Conservation (phyloP, 2,329 filamentous ascomycete species). For the Claviceps sp. region DNA sequence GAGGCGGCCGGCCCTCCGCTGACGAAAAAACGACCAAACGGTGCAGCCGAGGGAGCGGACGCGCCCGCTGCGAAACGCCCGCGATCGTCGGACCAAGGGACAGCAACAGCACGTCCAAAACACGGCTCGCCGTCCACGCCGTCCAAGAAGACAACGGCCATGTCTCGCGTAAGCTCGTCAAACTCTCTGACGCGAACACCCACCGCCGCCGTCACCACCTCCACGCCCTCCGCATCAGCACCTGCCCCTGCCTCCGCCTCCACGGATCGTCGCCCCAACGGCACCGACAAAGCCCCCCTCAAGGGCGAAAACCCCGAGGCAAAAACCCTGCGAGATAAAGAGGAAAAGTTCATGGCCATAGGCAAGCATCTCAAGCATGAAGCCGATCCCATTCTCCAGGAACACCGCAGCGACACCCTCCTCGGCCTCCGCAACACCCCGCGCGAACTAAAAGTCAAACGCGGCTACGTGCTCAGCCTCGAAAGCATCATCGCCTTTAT, state of each 20-base stretch:
- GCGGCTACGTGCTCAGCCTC: conserved; percentile 29
- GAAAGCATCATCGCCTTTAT: conserved; percentile 41
- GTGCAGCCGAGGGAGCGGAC: conserved; percentile 23
- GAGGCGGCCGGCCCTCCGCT: conserved; percentile 21
- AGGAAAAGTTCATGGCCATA: conserved; percentile 24
- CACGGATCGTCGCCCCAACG: conserved; percentile 17
- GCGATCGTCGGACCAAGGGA: conserved; percentile 23
- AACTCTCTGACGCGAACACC: conserved; percentile 40
- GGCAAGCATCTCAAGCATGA: conserved; percentile 41
- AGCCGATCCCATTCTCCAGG: conserved; percentile 31
- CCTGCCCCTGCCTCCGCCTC: conserved; percentile 9
- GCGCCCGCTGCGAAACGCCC: conserved; percentile 27
- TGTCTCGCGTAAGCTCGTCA: conserved; percentile 40
- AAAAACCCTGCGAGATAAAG: conserved; percentile 20
- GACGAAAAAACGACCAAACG: conserved; percentile 37
- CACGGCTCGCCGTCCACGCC: conserved; percentile 34
- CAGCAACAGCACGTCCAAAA: conserved; percentile 17
- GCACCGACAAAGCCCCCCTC: conserved; percentile 15
- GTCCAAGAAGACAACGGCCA: conserved; percentile 35
- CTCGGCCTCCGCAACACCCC: conserved; percentile 11
- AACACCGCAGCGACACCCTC: conserved; percentile 12
- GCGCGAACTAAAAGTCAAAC: conserved; percentile 23
- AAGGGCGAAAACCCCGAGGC: conserved; percentile 13
- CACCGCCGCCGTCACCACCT: conserved; percentile 28
- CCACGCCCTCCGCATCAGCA: conserved; percentile 15